Evolutionary conservation across 2,329 filamentous ascomycete species (phyloP).

Genomic region (Sarocladium brachiariae): DNA sequence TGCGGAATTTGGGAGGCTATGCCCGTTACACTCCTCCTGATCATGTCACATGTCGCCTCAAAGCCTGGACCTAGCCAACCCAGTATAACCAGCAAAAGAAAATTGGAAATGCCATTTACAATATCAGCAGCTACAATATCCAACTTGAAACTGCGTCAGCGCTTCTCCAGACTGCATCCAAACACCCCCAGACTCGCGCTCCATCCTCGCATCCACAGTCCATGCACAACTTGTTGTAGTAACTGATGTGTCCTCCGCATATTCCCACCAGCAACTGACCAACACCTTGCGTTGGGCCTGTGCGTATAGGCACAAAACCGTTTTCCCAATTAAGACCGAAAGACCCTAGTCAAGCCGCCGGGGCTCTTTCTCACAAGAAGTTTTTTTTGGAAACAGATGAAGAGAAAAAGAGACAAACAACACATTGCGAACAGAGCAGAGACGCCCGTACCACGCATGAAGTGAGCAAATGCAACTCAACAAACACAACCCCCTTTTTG

Average conservation of each 20-base stretch:
- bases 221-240: neutral
- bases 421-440: neutral
- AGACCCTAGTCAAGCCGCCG: slow-evolving; percentile 24
- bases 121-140: neutral
- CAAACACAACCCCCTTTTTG: neutral
- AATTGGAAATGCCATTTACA: slow-evolving; percentile 6
- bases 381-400: slow-evolving; percentile 12
- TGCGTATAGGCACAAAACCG: neutral
- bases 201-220: neutral
- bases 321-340: slow-evolving; percentile 15
- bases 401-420: slow-evolving; percentile 16
- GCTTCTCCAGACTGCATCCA: neutral
- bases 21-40: too few relatives aligned
- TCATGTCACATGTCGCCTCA: too few relatives aligned
- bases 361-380: slow-evolving; percentile 21
- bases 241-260: neutral
- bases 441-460: neutral
- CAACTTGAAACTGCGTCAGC: neutral
- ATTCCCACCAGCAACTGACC: neutral
- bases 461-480: neutral
- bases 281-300: slow-evolving; percentile 2
- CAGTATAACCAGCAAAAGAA: neutral
- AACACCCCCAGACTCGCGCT: neutral
- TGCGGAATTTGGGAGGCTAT: too few relatives aligned
- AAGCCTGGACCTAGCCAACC: too few relatives aligned